These are phyloP conservation scores for Auriscalpium vulgare DNA, from an alignment of 768 basidiomycete genomes.

Conservation along the genomic window DNA sequence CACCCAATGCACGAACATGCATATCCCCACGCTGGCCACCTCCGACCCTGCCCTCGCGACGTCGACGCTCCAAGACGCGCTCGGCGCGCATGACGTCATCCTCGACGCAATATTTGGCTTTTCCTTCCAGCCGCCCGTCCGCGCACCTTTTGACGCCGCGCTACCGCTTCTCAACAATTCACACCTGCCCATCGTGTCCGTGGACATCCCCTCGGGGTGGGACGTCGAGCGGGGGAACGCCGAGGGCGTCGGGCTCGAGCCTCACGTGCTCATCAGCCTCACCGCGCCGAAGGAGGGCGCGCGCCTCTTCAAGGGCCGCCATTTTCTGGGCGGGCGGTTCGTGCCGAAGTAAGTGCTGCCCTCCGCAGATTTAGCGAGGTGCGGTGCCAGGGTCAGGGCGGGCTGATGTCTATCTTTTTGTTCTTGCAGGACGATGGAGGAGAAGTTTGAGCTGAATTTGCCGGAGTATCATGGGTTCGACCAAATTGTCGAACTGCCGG, in stretches of 20 bases:
- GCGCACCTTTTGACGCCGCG: conserved; percentile 77
- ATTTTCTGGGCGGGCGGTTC: conserved; percentile 93
- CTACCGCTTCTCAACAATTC: conserved; percentile 59
- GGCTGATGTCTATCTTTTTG: not conserved
- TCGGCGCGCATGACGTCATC: conserved; percentile 66
- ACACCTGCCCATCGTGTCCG: conserved; percentile 76
- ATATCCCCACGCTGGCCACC: conserved; percentile 61
- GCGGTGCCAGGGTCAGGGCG: not conserved
- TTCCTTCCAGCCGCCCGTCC: conserved; percentile 88
- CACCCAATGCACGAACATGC: conserved; percentile 84
- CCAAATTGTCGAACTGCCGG: conserved; percentile 76
- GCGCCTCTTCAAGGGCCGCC: conserved; percentile 63
- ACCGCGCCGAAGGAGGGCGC: conserved; percentile 94
- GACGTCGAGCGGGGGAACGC: conserved; percentile 75
- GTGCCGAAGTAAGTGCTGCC: conserved; percentile 62
- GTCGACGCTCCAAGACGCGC: conserved; percentile 39
- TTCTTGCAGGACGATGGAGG: conserved; percentile 50
- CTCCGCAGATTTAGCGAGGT: not conserved
- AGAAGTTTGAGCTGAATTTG: conserved; percentile 71
- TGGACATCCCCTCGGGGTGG: conserved; percentile 98
- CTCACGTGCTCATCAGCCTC: conserved; percentile 79
- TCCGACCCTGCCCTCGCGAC: conserved; percentile 27
- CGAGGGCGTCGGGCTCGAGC: conserved; percentile 49
- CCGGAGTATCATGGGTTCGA: conserved; percentile 72
- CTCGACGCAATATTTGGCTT: conserved; percentile 98